Conservation (phyloP, 2,329 filamentous ascomycete genomes). For the Fusarium sp. region DNA sequence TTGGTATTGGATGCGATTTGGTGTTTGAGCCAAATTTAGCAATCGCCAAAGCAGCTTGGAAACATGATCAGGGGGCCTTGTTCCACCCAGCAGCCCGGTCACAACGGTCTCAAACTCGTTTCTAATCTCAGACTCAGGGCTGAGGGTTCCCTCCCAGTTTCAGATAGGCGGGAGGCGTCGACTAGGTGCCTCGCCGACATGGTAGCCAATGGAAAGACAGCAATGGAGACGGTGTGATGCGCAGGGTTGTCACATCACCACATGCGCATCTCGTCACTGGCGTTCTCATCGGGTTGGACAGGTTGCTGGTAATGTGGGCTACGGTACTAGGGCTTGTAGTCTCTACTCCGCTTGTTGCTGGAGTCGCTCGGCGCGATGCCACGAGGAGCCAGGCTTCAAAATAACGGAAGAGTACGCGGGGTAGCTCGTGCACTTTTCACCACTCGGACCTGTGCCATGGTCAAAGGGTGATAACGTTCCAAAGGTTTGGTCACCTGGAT, state of each 20-base stretch:
- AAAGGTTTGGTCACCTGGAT: slow-evolving; percentile 25
- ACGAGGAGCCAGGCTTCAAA: slow-evolving; percentile 14
- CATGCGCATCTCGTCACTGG: slow-evolving; percentile 47
- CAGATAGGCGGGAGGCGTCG: slow-evolving; percentile 42
- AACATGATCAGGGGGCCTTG: slow-evolving; percentile 28
- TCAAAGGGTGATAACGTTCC: slow-evolving; percentile 18
- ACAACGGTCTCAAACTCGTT: slow-evolving; percentile 43
- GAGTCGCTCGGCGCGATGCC: slow-evolving; percentile 21
- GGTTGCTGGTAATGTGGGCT: slow-evolving; percentile 27
- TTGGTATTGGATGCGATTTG: background rate
- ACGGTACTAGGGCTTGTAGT: slow-evolving; percentile 2
- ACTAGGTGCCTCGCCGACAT: slow-evolving; percentile 18
- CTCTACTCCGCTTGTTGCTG: slow-evolving; percentile 14
- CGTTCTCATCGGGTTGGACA: slow-evolving; percentile 37
- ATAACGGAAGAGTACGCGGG: slow-evolving; percentile 23
- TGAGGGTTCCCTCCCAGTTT: slow-evolving; percentile 39
- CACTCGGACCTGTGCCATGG: slow-evolving; percentile 28
- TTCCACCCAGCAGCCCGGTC: slow-evolving; percentile 43
- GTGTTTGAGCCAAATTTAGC: slow-evolving; percentile 41
- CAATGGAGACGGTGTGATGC: slow-evolving; percentile 44
- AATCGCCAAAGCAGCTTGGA: slow-evolving; percentile 33
- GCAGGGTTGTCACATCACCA: slow-evolving; percentile 46
- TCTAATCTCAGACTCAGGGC: slow-evolving; percentile 41
- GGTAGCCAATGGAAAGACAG: slow-evolving; percentile 38
- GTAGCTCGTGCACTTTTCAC: slow-evolving; percentile 23